phyloP scores from a whole-genome alignment of 176 grass and related monocot genomes.

The Melocanna baccifera region DNA sequence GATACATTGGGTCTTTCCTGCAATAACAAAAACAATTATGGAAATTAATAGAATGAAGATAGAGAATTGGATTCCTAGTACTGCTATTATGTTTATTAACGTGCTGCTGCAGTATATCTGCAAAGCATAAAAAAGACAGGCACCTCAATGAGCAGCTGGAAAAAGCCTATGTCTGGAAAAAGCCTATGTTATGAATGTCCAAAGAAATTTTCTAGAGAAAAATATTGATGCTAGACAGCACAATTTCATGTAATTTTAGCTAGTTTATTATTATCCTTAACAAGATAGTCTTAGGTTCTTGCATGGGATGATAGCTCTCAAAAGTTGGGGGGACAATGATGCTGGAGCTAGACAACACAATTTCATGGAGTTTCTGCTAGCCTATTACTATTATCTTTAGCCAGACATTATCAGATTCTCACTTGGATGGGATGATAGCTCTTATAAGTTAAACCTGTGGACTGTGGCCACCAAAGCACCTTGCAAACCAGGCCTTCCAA shows the following conservation, averaged over 20 bases:
- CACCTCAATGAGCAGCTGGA: background rate
- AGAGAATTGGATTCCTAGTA: background rate
- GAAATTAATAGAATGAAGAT: background rate
- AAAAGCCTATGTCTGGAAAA: background rate
- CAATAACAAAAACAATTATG: constrained; percentile 22
- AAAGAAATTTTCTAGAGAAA: constrained; percentile 1
- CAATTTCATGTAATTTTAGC: background rate
- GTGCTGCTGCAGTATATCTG: background rate
- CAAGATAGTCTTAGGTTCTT: background rate
- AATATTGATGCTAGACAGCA: background rate
- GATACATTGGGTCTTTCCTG: constrained; percentile 95
- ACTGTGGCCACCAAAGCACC: background rate
- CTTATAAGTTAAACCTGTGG: background rate
- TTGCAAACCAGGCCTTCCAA: background rate
- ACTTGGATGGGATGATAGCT: background rate
- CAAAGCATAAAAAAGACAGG: background rate
- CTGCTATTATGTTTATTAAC: background rate
- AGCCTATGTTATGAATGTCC: background rate
- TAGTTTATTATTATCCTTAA: background rate
- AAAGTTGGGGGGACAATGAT: background rate
- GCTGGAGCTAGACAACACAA: background rate
- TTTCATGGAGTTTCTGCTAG: background rate
- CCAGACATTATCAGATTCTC: background rate
- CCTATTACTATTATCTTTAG: background rate
- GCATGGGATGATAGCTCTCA: background rate